Evolutionary conservation across 1,284 basidiomycete genomes (phyloP), one percentile per base, ranked within the genome.

Genomic region (Ganoderma meredithae): DNA sequence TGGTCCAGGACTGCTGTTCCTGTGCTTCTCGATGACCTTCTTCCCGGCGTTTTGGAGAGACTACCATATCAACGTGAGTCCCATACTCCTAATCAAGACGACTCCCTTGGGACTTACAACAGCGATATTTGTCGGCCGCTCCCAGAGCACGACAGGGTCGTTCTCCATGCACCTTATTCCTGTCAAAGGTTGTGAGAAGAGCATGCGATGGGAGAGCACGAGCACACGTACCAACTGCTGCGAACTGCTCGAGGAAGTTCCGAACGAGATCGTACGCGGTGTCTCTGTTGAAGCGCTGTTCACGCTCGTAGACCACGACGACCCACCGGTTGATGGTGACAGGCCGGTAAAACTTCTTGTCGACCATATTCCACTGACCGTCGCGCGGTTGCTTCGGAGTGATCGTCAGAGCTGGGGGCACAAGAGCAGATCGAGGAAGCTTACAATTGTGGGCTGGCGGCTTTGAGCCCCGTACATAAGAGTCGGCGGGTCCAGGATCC

Each of bases 301-400:
- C 79, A 12, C 85, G 82, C 74, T 92, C 90, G 67, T 88, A 93
- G n/a, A 92, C 73, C 12, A 90, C 83, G 3, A 93, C 79, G 25
- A 83, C 81, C 90, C 90, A 93, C 19, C 83, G 81, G 0, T 80
- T 77, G 64, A 93, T 85, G 17, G 69, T 75, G 2, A 80, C 81
- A 0, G 91, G 85, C 53, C 76, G 78, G 75, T 81, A 89, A 79
- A 93, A 91, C 52, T 83, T 82, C 71, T 91, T 90, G 68, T 90
- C 88, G 4, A 89, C 83, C 90, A 92, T 91, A 66, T 93, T 92
- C 90, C 90, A 92, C 0, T 85, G 78, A 15, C 91, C 92, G 56
- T 91, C 84, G n/a, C 77, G 78, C 0, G 90, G 89, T 59, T 77
- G 77, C 90, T 91, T 68, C 43, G 13, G n/a, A 7, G 27, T 9